Conservation (phyloP, 2,329 filamentous ascomycete species). For the Raffaelea deltoideospora region DNA sequence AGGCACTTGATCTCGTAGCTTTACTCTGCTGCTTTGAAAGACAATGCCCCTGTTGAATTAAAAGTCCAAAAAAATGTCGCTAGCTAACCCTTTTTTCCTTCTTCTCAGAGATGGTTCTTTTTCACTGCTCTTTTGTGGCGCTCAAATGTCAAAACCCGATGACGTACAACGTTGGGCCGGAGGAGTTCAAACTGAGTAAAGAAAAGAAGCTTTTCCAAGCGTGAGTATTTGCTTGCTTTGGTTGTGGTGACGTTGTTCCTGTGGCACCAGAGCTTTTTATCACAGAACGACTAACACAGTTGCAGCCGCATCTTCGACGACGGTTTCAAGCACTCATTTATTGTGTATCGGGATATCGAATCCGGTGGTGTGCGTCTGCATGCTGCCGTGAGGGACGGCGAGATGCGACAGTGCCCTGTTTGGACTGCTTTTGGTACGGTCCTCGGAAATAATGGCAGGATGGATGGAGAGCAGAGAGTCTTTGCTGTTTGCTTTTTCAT, state of each 20-base stretch:
- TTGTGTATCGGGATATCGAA: conserved; percentile 34
- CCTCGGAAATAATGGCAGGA: not conserved
- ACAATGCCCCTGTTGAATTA: not conserved
- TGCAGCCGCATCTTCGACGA: conserved; percentile 41
- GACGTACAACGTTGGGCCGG: conserved; percentile 26
- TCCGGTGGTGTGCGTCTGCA: conserved; percentile 38
- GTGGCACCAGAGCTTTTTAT: not conserved
- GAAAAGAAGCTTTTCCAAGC: conserved; percentile 41
- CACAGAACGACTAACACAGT: not conserved
- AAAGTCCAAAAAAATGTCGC: too few species aligned
- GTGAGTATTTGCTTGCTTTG: conserved; percentile 30
- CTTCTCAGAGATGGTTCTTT: conserved; percentile 39
- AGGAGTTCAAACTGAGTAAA: conserved; percentile 28
- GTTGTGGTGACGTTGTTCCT: too few species aligned
- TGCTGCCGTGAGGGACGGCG: conserved; percentile 38
- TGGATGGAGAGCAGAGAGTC: not conserved
- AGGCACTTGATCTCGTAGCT: conserved; percentile 8
- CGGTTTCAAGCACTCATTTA: conserved; percentile 34
- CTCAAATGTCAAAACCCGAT: conserved; percentile 35
- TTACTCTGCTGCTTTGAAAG: not conserved
- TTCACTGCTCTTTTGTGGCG: conserved; percentile 41
- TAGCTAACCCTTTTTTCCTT: too few species aligned
- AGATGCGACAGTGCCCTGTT: conserved; percentile 37
- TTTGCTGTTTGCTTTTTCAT: not conserved
- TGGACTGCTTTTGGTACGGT: conserved; percentile 48